Evolutionary conservation across 2,329 filamentous ascomycete genomes (phyloP), one percentile per base, ranked within the genome.

Genomic region (Cucurbitaria berberidis): DNA sequence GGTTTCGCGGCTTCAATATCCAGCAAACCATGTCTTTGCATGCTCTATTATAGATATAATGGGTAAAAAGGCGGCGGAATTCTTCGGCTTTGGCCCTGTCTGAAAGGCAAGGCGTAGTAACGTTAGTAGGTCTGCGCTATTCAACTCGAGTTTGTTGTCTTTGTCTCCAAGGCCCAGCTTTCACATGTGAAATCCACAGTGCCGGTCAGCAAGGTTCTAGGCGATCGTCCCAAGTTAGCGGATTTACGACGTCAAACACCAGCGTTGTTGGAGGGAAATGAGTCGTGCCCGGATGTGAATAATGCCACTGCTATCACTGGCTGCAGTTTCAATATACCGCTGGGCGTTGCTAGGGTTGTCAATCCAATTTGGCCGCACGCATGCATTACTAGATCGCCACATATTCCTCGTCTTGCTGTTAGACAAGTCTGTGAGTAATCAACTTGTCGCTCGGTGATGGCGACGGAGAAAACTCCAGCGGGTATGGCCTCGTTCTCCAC

Each of bases 141-240:
- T 5, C 15, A n/a, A 15, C 10, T 22, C 21, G 18, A 38, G 43
- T 42, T n/a, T 27, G 21, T 45, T 36, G 21, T 46, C 24, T 26
- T 13, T 9, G 8, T 39, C 39, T 27, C n/a, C 19, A 24, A 35
- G 21, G 13, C 4, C 0, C 10, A 19, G 11, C 38, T 45, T 48
- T 63, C 35, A 42, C 61, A 64, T 64, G 61, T 57, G 51, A 63
- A 53, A 32, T 42, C 39, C 39, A 44, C 45, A 30, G 35, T 30
- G 41, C 27, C 43, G 57, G 50, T 54, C 38, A 57, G 49, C 48
- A 55, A 48, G 61, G 55, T 48, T 49, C 42, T 43, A 53, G 48
- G 41, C 53, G 56, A 59, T 55, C 42, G 48, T 45, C 36, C 54
- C 51, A 52, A 24, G 43, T 52, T 57, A 54, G 54, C 46, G 50